A percentile compares a stretch with the other conserved stretches of the same genome.
Conservation (phyloP, 345 rosid species). For the Gossypium rotundifolium region DNA sequence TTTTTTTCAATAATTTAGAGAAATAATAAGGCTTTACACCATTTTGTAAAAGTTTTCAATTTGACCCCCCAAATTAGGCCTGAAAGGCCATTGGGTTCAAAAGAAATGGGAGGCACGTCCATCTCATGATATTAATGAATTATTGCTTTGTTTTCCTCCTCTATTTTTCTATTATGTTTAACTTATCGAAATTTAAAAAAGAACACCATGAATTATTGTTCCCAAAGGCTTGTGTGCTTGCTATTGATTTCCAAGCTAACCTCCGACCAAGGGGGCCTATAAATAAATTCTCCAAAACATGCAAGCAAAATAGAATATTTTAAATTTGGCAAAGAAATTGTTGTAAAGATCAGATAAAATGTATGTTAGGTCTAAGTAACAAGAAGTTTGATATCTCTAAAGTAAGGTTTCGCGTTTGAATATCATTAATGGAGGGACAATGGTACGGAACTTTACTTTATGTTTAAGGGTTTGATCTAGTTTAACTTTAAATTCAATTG, state of each 20-base stretch:
- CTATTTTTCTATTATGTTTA: not conserved
- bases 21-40: not conserved
- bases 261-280: slow-evolving; percentile 25
- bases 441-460: too few species aligned
- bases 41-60: not conserved
- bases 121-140: not conserved
- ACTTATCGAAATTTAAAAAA: not conserved
- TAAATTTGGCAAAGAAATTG: not conserved
- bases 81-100: not conserved
- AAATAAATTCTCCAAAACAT: slow-evolving; percentile 5
- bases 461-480: too few species aligned
- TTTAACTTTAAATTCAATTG: too few species aligned
- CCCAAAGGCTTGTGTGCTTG: not conserved
- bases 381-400: too few species aligned
- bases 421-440: too few species aligned
- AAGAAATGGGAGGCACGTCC: slow-evolving; percentile 46
- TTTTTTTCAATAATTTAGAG: not conserved
- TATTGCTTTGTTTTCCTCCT: not conserved
- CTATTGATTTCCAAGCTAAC: slow-evolving; percentile 15
- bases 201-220: not conserved
- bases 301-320: not conserved
- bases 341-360: not conserved
- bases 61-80: not conserved
- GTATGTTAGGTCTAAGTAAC: not conserved
- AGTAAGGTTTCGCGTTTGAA: too few species aligned